A percentile compares a stretch with the other conserved stretches of the same genome.
These are phyloP conservation scores for Tulasnella sp. DNA, from an alignment of 768 basidiomycete species.

Conservation along the genomic window DNA sequence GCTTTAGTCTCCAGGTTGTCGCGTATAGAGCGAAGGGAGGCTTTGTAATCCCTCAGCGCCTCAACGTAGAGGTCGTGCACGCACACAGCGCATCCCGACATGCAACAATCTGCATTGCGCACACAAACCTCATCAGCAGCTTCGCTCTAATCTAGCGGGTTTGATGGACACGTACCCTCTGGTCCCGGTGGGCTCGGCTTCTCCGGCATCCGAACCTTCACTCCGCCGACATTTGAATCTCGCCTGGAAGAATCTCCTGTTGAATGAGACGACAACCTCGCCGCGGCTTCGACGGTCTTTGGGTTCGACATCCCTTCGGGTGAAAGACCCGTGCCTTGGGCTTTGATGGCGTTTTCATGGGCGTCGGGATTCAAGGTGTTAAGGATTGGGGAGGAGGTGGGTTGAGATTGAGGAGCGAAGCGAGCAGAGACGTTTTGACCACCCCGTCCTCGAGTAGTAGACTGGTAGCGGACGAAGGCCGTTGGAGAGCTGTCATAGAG, in stretches of 20 bases:
- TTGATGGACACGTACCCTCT: neutral
- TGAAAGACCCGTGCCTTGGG: neutral
- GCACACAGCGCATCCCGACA: conserved; percentile 12
- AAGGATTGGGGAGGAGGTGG: neutral
- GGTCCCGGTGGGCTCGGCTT: conserved; percentile 9
- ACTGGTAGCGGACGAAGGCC: neutral
- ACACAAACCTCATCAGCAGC: neutral
- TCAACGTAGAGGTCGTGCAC: conserved; percentile 13
- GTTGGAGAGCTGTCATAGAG: neutral
- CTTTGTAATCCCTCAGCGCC: neutral
- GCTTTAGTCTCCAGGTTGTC: neutral
- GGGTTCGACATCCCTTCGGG: conserved; percentile 5
- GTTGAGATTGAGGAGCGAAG: neutral
- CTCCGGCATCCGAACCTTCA: neutral
- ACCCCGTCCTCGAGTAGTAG: neutral
- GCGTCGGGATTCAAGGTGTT: neutral
- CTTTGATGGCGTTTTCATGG: neutral
- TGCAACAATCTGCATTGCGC: conserved; percentile 5
- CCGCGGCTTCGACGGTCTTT: conserved; percentile 9
- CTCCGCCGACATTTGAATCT: neutral
- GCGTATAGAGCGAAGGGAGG: neutral
- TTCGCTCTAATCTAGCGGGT: neutral
- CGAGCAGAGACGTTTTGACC: conserved; percentile 6
- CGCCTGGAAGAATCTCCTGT: neutral
- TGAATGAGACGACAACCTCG: neutral